phyloP scores from a whole-genome alignment of 148 eudicot genomes.

The Rhododendron ovatum region DNA sequence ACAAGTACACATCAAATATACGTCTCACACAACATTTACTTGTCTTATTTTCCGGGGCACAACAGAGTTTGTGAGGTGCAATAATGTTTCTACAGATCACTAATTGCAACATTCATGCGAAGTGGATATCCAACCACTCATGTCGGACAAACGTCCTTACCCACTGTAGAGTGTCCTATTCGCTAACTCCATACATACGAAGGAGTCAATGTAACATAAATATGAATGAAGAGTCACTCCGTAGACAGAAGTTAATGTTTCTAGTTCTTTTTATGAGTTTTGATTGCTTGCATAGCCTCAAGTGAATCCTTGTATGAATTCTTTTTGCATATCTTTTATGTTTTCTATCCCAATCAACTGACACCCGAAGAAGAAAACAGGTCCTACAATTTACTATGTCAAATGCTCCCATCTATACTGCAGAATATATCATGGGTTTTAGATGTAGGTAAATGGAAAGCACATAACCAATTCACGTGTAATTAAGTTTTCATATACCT shows the following conservation, averaged over 20 bases:
- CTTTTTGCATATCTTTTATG: background rate
- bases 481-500: background rate
- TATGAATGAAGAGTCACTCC: background rate
- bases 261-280: background rate
- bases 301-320: background rate
- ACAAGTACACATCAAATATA: background rate
- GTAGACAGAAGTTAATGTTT: background rate
- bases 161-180: background rate
- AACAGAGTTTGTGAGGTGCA: background rate
- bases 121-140: background rate
- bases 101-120: background rate
- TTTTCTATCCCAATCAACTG: background rate
- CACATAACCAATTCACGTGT: background rate
- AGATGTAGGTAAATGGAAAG: background rate
- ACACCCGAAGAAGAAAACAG: background rate
- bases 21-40: background rate
- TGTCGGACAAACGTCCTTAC: background rate
- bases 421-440: background rate
- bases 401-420: background rate
- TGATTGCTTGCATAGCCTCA: background rate
- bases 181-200: background rate
- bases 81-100: background rate
- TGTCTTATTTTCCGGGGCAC: background rate
- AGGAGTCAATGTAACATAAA: background rate
- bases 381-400: background rate